Evolutionary conservation across 192 early-diverging fungal genomes (phyloP), one percentile per base, ranked within the genome.

Genomic region (Diversispora epigaea): DNA sequence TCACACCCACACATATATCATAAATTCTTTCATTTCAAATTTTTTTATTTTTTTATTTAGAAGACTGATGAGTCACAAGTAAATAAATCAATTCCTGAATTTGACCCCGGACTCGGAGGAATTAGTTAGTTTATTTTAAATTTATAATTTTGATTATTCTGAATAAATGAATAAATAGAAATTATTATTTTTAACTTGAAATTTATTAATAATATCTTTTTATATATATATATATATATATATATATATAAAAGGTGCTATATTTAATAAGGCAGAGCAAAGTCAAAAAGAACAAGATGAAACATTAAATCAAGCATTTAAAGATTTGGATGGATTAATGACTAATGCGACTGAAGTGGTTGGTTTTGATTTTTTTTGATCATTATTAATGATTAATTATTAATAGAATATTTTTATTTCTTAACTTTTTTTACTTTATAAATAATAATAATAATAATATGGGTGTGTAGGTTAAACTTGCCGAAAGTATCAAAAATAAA

Each of bases 261-360:
- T 94, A 44, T 84, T 89, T 71, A 81, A 82, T 45, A 79, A 83
- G 6, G 90, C 92, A 32, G 89, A 92, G 50, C 81, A 88, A 63
- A 82, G 81, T 12, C 87, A 91, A 65, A 79, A 89, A 47, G 89
- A 81, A n/a, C 81, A 86, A 7, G 91, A 92, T 25, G 86, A 85
- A 56, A 90, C 91, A 3, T 79, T 98, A 15, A 79, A 84, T 45
- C 88, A 91, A 44, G 95, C 94, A 6, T 99, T 99, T 82, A 82
- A 86, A 56, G 97, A 99, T 77, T 81, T 99, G 45, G 88, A 96
- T 45, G 90, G 89, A 19, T 81, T 99, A 54, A 95, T 93, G 85
- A 87, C 86, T 44, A 95, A 93, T 80, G 96, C 95, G 0, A 85
- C 88, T 19, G 92, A 96, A 68, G 95, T 99, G 92, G 93, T 94